A percentile compares a stretch with the other conserved stretches of the same genome.
These are phyloP conservation scores for Polyplosphaeria fusca DNA, from an alignment of 495 filamentous ascomycete genomes.

Conservation along the genomic window DNA sequence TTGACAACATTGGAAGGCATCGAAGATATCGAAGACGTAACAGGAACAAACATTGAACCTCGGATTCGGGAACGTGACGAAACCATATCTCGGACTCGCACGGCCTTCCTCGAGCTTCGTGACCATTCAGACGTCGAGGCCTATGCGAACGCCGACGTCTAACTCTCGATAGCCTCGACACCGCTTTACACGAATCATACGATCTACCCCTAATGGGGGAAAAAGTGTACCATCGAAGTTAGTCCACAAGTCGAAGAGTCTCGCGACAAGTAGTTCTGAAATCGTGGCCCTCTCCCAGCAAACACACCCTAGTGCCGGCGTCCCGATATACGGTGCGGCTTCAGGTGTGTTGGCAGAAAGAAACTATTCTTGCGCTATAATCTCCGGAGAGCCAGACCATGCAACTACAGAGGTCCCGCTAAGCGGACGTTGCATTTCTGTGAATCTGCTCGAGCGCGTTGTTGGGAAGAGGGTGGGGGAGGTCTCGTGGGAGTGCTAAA, in stretches of 20 bases:
- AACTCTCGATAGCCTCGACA: too few relatives aligned
- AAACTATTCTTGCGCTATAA: neutral
- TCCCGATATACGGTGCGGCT: neutral
- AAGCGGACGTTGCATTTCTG: neutral
- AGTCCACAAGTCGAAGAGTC: neutral
- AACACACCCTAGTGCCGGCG: neutral
- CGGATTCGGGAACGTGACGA: too few relatives aligned
- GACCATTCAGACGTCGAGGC: too few relatives aligned
- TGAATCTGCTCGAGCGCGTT: neutral
- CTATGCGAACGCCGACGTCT: too few relatives aligned
- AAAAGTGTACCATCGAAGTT: neutral
- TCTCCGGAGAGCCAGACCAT: neutral
- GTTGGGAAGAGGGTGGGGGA: neutral
- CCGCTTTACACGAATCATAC: too few relatives aligned
- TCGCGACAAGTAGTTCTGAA: neutral
- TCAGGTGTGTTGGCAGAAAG: neutral
- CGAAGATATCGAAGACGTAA: too few relatives aligned
- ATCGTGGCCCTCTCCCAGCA: neutral
- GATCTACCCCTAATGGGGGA: too few relatives aligned
- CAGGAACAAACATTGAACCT: too few relatives aligned
- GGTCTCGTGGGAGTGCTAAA: neutral
- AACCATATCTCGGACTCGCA: too few relatives aligned
- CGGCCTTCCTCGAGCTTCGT: too few relatives aligned
- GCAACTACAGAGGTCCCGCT: neutral
- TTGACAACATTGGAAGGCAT: too few relatives aligned